Base-by-base conservation (phyloP, 2,329 filamentous ascomycete genomes). In the Alternaria longipes region DNA sequence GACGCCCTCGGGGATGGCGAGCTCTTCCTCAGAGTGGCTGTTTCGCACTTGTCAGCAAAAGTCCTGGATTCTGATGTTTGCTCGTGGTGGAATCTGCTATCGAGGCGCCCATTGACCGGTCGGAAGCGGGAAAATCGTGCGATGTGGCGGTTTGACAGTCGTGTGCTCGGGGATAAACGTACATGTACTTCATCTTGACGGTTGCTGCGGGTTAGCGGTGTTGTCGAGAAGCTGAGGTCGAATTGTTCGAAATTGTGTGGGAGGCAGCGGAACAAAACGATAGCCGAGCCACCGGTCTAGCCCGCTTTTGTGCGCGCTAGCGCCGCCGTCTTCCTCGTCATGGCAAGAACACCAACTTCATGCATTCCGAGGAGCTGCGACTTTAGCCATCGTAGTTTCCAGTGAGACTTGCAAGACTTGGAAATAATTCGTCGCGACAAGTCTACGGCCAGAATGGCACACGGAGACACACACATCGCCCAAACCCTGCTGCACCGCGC, bases 101-200 rank as follows among this genome's bases (percentile, higher is more conserved):
- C 18, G 53, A 62, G 54, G 60, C 51, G 56, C 54, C 62, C 60
- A 55, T 55, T 58, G 63, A 53, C 62, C 53, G 50, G 55, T 57
- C 55, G 67, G 64, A 60, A 36, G 49, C 46, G 60, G 47, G 34
- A 63, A 54, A 52, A 42, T 52, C 54, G 65, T 57, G 65, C 46
- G 51, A 55, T 58, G 57, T 54, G 59, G 65, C 70, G 61, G 60
- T 52, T 63, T 58, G 60, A 47, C 38, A 28, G 57, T 55, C 46
- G 50, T 34, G 49, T 34, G 49, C 44, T 51, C 59, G 62, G 51
- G 55, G 65, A 56, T 55, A 67, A 55, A 73, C 76, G 73, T 78
- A 78, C 75, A 99, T 97, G 92, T 97, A 98, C 89, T 92, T 96
- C 95, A 98, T 98, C 86, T 92, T 97, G 91, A 71, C 70, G 72